Evolutionary conservation across 805 yeast genomes (phyloP), one percentile per base, ranked within the genome.

Genomic region (Candida awuae): DNA sequence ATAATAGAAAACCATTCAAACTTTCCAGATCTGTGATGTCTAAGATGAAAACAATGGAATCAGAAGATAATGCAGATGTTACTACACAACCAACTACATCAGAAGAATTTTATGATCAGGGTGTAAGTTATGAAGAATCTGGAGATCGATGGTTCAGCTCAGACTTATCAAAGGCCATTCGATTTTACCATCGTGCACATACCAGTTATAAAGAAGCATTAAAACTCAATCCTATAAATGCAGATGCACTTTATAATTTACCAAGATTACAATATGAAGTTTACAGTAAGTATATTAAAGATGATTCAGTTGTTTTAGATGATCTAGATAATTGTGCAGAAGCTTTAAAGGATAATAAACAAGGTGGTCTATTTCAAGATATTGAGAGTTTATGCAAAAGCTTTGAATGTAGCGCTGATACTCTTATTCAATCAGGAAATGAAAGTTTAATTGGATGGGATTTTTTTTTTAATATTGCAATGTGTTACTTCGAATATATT

Each of bases 101-200:
- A 0, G 74, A 71, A 23, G 84, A 77, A 4, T 68, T 51, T 37
- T 63, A 78, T n/a, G 76, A 72, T 23, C 60, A 60, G 36, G 90
- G 77, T 1, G 65, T 77, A 1, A 63, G 62, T 9, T 77, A 74
- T 39, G 90, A 81, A 52, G 88, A 81, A 42, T 69, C 74, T n/a
- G 90, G 85, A 0, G 88, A 81, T 51, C 56, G 88, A 34, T 82
- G 87, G 86, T 54, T 75, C 6, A 64, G 74, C 1, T 75, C 84
- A 0, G 88, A 81, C 48, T 53, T 79, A 6, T 61, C 81, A 9
- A 81, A 82, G 47, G 72, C 79, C 0, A 55, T 81, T 10, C 55
- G 88, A 29, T 80, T 80, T 47, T 81, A 79, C 53, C 79, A 77
- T 47, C 61, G 68, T 36, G 80, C 86, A 0, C 71, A 64, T 44